phyloP scores from a whole-genome alignment of 352 stramenopile species.

The Phytophthora colocasiae region DNA sequence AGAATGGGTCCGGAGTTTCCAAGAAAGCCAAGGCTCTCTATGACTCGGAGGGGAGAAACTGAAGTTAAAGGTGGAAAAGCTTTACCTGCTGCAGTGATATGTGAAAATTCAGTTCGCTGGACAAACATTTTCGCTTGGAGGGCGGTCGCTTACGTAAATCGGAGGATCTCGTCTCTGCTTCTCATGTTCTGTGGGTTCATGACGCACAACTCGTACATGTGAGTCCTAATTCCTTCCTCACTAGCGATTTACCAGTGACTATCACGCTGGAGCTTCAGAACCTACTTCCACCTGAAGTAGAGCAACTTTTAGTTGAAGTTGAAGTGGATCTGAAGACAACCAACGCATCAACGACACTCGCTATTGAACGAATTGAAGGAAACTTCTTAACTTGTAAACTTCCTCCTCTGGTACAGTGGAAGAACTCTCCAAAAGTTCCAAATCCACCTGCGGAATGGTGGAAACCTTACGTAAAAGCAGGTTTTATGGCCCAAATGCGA shows the following conservation, averaged over 20 bases:
- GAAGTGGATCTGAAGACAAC: conserved; percentile 12
- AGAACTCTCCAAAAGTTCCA: conserved; percentile 24
- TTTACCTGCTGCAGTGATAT: conserved; percentile 20
- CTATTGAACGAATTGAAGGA: conserved; percentile 29
- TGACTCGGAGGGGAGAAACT: conserved; percentile 24
- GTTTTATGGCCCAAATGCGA: conserved; percentile 40
- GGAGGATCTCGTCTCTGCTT: neutral
- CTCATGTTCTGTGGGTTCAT: conserved; percentile 56
- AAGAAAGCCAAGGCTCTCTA: too few species aligned
- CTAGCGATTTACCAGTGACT: conserved; percentile 38
- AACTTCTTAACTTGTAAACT: conserved; percentile 47
- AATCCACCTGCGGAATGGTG: conserved; percentile 40
- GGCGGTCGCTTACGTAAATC: conserved; percentile 44
- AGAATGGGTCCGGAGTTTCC: too few species aligned
- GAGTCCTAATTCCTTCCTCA: conserved; percentile 65
- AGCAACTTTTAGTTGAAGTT: conserved; percentile 28
- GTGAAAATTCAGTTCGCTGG: conserved; percentile 37
- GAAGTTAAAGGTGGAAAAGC: conserved; percentile 35
- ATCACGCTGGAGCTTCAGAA: conserved; percentile 55
- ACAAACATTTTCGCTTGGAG: conserved; percentile 63
- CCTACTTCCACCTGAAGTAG: conserved; percentile 23
- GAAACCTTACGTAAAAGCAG: conserved; percentile 38
- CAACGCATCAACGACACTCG: conserved; percentile 28
- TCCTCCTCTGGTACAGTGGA: conserved; percentile 51
- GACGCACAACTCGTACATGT: conserved; percentile 44